Percentiles rank a stretch among this genome's conserved stretches.
These are phyloP conservation scores for Paramyrothecium sp. DNA, from an alignment of 2,329 filamentous ascomycete species.

Conservation along the genomic window DNA sequence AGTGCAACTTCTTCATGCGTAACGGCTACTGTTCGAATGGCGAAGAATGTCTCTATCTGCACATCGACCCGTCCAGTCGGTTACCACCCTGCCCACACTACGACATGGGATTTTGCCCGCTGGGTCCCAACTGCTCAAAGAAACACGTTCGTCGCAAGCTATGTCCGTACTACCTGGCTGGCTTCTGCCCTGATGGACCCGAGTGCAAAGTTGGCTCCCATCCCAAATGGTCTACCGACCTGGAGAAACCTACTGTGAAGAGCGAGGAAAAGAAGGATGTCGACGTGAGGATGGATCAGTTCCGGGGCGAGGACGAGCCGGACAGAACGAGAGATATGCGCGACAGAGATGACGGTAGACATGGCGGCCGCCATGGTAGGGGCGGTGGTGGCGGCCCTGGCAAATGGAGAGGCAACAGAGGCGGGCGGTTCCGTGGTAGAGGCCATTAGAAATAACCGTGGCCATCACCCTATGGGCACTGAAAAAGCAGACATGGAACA, in stretches of 20 bases:
- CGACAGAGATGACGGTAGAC: conserved; percentile 29
- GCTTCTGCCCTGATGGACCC: conserved; percentile 85
- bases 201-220: conserved; percentile 80
- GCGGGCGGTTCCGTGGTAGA: conserved; percentile 32
- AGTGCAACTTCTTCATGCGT: conserved; percentile 93
- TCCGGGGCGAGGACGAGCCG: conserved; percentile 32
- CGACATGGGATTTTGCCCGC: conserved; percentile 89
- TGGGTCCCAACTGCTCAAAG: conserved; percentile 84
- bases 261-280: conserved; percentile 62
- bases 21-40: conserved; percentile 96
- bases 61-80: conserved; percentile 80
- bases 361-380: conserved; percentile 21
- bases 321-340: conserved; percentile 32
- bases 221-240: conserved; percentile 73
- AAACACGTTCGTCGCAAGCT: conserved; percentile 81
- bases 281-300: conserved; percentile 27
- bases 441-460: conserved; percentile 20
- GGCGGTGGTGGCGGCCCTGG: conserved; percentile 32
- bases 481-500: not conserved
- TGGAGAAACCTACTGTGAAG: conserved; percentile 74
- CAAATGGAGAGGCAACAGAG: conserved; percentile 34
- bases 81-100: conserved; percentile 85
- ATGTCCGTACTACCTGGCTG: conserved; percentile 84
- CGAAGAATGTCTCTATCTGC: conserved; percentile 92
- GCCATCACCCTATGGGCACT: too few relatives aligned